Conservation (phyloP, 2,329 filamentous ascomycete species). For the Diaporthe humulicola region DNA sequence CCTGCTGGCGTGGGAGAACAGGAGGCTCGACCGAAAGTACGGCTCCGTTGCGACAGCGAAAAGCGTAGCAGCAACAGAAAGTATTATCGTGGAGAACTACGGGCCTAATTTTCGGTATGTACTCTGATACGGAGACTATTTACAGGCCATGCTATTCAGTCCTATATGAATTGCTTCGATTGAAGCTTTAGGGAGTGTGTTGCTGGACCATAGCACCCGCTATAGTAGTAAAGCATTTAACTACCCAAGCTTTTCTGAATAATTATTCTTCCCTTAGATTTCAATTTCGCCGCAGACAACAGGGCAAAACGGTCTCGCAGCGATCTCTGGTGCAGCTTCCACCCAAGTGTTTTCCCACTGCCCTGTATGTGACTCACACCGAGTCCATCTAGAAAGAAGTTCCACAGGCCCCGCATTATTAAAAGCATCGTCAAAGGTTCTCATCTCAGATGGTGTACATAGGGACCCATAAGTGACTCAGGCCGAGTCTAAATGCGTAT, state of each 20-base stretch:
- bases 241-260: too few relatives aligned
- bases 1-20: slow-evolving; percentile 7
- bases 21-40: background rate
- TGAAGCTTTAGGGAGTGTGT: too few relatives aligned
- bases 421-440: background rate
- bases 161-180: background rate
- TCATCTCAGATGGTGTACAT: background rate
- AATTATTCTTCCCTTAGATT: too few relatives aligned
- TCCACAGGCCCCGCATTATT: background rate
- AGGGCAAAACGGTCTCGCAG: background rate
- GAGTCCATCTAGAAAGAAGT: background rate
- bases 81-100: background rate
- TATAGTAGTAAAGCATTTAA: background rate
- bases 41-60: background rate
- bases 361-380: too few relatives aligned
- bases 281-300: too few relatives aligned
- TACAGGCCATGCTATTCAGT: background rate
- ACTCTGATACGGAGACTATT: background rate
- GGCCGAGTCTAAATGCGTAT: background rate
- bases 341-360: too few relatives aligned
- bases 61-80: too few relatives aligned
- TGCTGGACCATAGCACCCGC: background rate
- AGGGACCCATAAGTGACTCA: background rate
- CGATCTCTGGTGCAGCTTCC: too few relatives aligned
- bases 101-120: slow-evolving; percentile 7